Conservation (phyloP, 2,329 filamentous ascomycete species). For the Stemphylium lycopersici region DNA sequence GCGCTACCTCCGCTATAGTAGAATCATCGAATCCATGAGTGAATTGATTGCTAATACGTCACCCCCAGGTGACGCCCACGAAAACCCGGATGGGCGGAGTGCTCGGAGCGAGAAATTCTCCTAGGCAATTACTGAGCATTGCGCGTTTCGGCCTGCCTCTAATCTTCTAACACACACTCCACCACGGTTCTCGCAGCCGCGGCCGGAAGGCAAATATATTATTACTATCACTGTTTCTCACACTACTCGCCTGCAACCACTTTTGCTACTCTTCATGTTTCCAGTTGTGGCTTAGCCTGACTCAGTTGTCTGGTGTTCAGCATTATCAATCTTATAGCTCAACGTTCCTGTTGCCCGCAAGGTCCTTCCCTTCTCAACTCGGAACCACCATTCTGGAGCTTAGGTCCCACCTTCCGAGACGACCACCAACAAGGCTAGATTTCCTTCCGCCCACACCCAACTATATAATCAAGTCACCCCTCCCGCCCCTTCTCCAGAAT, state of each 20-base stretch:
- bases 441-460: slow-evolving; percentile 24
- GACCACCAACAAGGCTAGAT: slow-evolving; percentile 17
- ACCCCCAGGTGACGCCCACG: slow-evolving; percentile 11
- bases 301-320: not conserved
- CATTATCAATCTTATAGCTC: no score
- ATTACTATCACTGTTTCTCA: not conserved
- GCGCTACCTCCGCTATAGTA: slow-evolving; percentile 14
- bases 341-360: not conserved
- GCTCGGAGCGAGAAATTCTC: slow-evolving; percentile 11
- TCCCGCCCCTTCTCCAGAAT: not conserved
- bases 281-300: slow-evolving; percentile 1
- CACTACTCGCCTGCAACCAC: not conserved
- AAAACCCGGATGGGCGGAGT: slow-evolving; percentile 11
- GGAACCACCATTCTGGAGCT: slow-evolving; percentile 10
- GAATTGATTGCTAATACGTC: slow-evolving; percentile 27
- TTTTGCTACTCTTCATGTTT: slow-evolving; percentile 4
- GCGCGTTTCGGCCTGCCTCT: slow-evolving; percentile 11
- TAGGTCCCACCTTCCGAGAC: slow-evolving; percentile 16
- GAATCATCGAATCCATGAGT: slow-evolving; percentile 20
- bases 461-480: not conserved
- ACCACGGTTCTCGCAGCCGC: slow-evolving; percentile 7
- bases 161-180: slow-evolving; percentile 3
- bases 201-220: slow-evolving; percentile 11
- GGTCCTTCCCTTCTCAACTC: slow-evolving; percentile 1
- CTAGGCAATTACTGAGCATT: slow-evolving; percentile 12